Evolutionary conservation across 441 rosid species (phyloP), one percentile per base, ranked within the genome.

Genomic region (Biscutella laevigata): DNA sequence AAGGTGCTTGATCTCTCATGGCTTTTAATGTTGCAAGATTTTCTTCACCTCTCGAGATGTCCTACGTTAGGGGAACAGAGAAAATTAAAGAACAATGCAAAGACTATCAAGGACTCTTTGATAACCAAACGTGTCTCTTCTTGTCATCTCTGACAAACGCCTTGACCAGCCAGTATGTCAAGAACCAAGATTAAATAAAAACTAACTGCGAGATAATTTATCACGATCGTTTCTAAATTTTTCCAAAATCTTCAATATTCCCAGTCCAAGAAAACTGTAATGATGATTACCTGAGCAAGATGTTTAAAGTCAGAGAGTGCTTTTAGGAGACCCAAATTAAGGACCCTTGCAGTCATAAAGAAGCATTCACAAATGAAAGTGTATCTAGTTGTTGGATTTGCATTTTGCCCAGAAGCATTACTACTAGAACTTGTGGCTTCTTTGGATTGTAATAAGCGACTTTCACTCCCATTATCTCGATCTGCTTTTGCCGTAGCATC

Each of bases 251-350:
- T 42, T 7, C 26, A 16, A 47, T 14, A 64, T 27, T 50, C 50
- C 7, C 9, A 27, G 39, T 35, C 15, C 10, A 1, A 4, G 28
- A 24, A 38, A 42, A 7, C 4, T 27, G 15, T 10, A 43, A 7
- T 2, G 47, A 26, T 36, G 45, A 59, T 47, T 76, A 88, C 99
- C 99, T 94, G 99, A 64, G 82, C 73, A 46, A 94, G 81, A 81
- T 88, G 97, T 80, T 88, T 94, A 53, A 84, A 94, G 75, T 94
- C 97, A 3, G 97, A 86, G 79, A 86, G 86, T 65, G 97, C 90
- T 77, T 94, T 94, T 57, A 94, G 53, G 53, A 94, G 82, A 57
- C 99, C 95, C 77, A 94, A 70, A 71, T 84, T 94, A 50, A 88
- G 94, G 62, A 79, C 97, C 84, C 96, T 77, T 47, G 95, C 95